Base-by-base conservation (phyloP, 352 stramenopile genomes). In the Phytopythium montanum region DNA sequence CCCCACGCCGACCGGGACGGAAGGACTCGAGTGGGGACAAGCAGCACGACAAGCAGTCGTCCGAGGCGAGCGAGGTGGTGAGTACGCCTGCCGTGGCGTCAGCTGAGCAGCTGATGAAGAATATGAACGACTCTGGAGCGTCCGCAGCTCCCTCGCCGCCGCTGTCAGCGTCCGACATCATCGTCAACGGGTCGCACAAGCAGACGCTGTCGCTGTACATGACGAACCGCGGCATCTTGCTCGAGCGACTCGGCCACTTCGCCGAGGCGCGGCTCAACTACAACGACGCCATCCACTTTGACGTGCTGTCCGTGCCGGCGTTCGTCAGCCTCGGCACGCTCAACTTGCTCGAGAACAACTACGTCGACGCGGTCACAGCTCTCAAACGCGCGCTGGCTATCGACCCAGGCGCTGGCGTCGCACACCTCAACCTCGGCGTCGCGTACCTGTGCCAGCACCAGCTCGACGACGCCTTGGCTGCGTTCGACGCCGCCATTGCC, bases 171-270 rank as follows among this genome's bases (percentile, higher is more conserved):
- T 50, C 57, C 16, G 62, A 69, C 29, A 64, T 68, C 36, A 50
- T 65, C 51, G 28, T 88, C 28, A 83, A 68, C 2, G 78, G 76
- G 1, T 85, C 80, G 4, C 64, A 76, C 45, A 87, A 89, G 65
- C 82, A 91, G 60, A 68, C 73, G 19, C 66, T 92, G 12, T 71
- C 81, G 48, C 60, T 90, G 48, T 90, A 90, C 60, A 76, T 93
- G 68, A 58, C 84, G 39, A 90, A 93, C 49, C 81, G 79, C 13
- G 83, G 83, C 7, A 75, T 90, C 44, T 60, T 90, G 48, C 72
- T 87, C 16, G 79, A 93, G 56, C 81, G 75, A 4, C 56, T 82
- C 33, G 68, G 70, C 5, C 36, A 72, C n/a, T 63, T 86, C 18
- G 69, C 74, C 10, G 64, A 78, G 26, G 81, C 83, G 13, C 68